Evolutionary conservation across 306 rosid genomes (phyloP), one percentile per base, ranked within the genome.

Genomic region (Quercus aquifolioides): DNA sequence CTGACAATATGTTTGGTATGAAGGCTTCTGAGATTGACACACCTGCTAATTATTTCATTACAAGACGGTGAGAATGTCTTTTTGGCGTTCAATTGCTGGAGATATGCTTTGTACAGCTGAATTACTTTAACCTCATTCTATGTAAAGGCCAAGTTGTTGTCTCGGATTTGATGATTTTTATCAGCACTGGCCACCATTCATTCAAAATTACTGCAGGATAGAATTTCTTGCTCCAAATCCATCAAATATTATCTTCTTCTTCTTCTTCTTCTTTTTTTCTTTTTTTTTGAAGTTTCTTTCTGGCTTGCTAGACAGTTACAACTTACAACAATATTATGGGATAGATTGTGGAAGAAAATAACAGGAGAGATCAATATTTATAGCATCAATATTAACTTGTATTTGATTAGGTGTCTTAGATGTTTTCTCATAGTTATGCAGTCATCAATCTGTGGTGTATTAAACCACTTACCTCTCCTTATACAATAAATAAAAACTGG

Each of bases 61-160:
- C 30, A 76, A 54, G 84, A 75, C 70, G 69, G 70, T 13, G 46
- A 73, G 71, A 71, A 73, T 68, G 52, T 55, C 55, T 68, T 19
- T 15, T 72, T 58, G 77, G 58, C 62, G 58, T 76, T 21, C 71
- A 65, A 72, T 28, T 85, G 75, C 78, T 46, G 75, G 78, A 57
- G 74, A 74, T 73, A 54, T 64, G 58, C 78, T n/a, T 74, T 81
- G 87, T 81, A 55, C 74, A 81, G 84, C 76, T 60, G 81, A 81
- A 76, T 67, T 51, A n/a, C 68, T 74, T 71, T 38, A 60, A 69
- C 41, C 63, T 74, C 43, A 17, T 76, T 76, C 41, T 78, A 64
- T 85, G 84, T 71, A 41, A 30, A 75, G 78, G 60, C 23, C 38
- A 55, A 18, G 73, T 13, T 54, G 65, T 56, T 76, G 49, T 55